Base-by-base conservation (phyloP, 2,329 filamentous ascomycete genomes). In the Pseudogymnoascus verrucosus region DNA sequence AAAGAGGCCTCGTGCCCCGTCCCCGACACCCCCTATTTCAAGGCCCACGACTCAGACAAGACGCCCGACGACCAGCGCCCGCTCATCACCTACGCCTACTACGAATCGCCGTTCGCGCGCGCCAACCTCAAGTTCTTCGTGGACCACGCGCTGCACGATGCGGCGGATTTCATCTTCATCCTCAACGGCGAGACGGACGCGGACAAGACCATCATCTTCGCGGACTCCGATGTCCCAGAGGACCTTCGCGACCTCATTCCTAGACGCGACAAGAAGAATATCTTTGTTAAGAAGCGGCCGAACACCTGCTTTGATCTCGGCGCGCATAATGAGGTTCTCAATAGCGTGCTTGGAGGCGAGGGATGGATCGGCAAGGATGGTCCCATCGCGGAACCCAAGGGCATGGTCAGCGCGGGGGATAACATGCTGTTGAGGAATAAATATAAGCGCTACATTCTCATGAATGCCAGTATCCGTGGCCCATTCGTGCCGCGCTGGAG, bases 61-160 rank as follows among this genome's bases (percentile, higher is more conserved):
- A 51, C 44, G 44, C 44, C 44, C 44, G 44, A 51, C 28, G 31
- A 60, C 31, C 42, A 62, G 26, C 60, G 60, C 23, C 36, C 60
- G 5, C 60, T 34, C 21, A 63, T 67, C 61, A 26, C 65, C 34
- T 66, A 67, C 63, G 64, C 60, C 16, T 39, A 67, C 42, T 65
- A 62, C 31, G 51, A 54, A n/a, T 34, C 61, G 4, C n/a, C 7
- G 7, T 59, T 59, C 44, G 39, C 61, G 16, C 61, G 40, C 42
- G 23, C 44, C 5, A 63, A 63, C 7, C 31, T 60, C 40, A 60
- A 63, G 23, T 63, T 63, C 23, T 63, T 63, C 21, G 37, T 63
- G 11, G 19, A 59, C 26, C 51, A 63, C 44, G 61, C 34, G 51
- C 26, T 63, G 19, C 61, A 63, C 61, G 40, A 31, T 12, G 44